These are phyloP conservation scores for Wickerhamiella vanderwaltii DNA, from an alignment of 805 yeast species.

Conservation along the genomic window DNA sequence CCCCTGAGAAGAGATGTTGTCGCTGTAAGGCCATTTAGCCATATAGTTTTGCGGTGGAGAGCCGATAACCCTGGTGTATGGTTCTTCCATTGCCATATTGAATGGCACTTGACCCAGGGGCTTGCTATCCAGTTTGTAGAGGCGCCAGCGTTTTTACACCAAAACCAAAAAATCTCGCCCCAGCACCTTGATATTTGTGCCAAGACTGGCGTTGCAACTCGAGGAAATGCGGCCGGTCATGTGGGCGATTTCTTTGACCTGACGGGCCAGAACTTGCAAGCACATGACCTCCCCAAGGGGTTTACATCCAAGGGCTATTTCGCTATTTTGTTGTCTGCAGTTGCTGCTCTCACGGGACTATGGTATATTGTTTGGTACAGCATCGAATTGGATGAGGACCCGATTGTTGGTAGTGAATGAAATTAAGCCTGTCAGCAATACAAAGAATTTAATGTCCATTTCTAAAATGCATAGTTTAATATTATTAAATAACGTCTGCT, in stretches of 20 bases:
- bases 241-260: constrained; percentile 49
- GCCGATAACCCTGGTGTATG: constrained; percentile 97
- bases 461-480: no score
- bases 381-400: constrained; percentile 28
- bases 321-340: constrained; percentile 79
- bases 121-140: constrained; percentile 70
- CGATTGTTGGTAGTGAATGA: neutral
- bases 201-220: constrained; percentile 37
- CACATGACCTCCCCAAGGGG: constrained; percentile 58
- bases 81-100: constrained; percentile 98
- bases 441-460: neutral
- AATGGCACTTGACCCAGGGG: constrained; percentile 97
- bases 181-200: constrained; percentile 51
- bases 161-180: constrained; percentile 47
- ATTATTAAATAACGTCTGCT: no score
- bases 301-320: constrained; percentile 93
- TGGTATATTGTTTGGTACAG: constrained; percentile 71
- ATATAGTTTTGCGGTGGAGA: constrained; percentile 72
- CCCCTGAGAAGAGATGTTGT: constrained; percentile 81
- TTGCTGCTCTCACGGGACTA: constrained; percentile 77
- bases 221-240: constrained; percentile 90
- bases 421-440: no score
- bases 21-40: constrained; percentile 70
- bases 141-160: constrained; percentile 56
- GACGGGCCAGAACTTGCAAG: constrained; percentile 63